A percentile compares a stretch with the other conserved stretches of the same genome.
phyloP scores from a whole-genome alignment of 352 stramenopile species.

The Pythium rishiriense region DNA sequence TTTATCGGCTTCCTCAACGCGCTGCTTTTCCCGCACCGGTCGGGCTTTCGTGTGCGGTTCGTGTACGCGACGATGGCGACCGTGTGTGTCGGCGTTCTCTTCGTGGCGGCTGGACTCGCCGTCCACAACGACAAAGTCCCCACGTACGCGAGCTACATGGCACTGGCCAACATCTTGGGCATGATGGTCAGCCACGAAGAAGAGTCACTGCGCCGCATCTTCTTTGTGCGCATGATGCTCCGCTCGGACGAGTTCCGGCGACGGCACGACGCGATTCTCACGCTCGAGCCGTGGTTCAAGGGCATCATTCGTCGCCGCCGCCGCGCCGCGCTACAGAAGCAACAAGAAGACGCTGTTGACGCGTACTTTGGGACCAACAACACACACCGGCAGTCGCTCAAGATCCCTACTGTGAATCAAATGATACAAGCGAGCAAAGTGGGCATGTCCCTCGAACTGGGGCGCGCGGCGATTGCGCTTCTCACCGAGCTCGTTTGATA shows the following conservation, averaged over 20 bases:
- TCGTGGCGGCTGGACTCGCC: constrained; percentile 13
- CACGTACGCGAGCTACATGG: constrained; percentile 35
- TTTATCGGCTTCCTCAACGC: constrained; percentile 47
- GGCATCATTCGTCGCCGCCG: constrained; percentile 23
- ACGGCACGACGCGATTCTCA: constrained; percentile 34
- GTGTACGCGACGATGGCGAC: constrained; percentile 34
- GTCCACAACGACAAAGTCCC: constrained; percentile 23
- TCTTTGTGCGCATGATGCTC: constrained; percentile 45
- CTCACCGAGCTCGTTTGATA: constrained; percentile 25
- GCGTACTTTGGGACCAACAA: not conserved
- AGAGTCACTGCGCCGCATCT: constrained; percentile 46
- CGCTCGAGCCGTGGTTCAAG: constrained; percentile 32
- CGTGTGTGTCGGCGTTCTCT: constrained; percentile 16
- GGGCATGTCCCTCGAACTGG: constrained; percentile 27
- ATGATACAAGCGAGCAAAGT: constrained; percentile 32
- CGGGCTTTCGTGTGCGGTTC: constrained; percentile 44
- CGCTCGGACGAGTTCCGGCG: constrained; percentile 38
- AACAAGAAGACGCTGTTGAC: not conserved
- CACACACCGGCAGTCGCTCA: not conserved
- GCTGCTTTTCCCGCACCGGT: constrained; percentile 45
- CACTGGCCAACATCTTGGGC: constrained; percentile 35
- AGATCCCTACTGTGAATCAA: constrained; percentile 35
- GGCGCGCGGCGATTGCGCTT: constrained; percentile 26
- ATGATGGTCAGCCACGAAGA: constrained; percentile 53
- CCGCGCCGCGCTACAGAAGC: not conserved